phyloP scores from a whole-genome alignment of 1,139 yeast species.

The Debaryomyces sp. region DNA sequence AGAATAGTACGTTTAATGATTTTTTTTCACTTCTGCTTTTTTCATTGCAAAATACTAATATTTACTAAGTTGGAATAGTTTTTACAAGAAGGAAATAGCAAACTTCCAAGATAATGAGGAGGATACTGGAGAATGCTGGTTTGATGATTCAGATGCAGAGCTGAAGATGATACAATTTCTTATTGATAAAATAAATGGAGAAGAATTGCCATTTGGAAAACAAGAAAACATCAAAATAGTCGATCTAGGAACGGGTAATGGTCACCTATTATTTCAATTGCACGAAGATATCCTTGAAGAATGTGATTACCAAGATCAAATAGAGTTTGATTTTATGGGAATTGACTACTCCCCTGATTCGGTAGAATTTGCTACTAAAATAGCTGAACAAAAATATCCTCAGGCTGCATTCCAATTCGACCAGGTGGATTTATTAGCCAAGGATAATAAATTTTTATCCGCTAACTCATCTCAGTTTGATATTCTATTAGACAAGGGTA shows the following conservation, averaged over 20 bases:
- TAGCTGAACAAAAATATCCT: slow-evolving; percentile 47
- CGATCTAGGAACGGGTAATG: slow-evolving; percentile 96
- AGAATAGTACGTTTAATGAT: slow-evolving; percentile 59
- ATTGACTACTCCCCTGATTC: slow-evolving; percentile 86
- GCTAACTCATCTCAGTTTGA: slow-evolving; percentile 53
- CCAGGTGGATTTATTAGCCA: slow-evolving; percentile 48
- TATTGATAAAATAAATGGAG: slow-evolving; percentile 30
- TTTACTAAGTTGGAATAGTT: slow-evolving; percentile 77
- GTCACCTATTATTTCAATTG: slow-evolving; percentile 77
- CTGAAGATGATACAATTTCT: slow-evolving; percentile 73
- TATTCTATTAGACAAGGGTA: slow-evolving; percentile 87
- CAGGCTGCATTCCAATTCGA: slow-evolving; percentile 43
- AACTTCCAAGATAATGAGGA: slow-evolving; percentile 73
- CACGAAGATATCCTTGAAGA: slow-evolving; percentile 51
- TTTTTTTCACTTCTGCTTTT: neutral
- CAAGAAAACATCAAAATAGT: slow-evolving; percentile 45
- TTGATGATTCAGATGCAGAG: slow-evolving; percentile 91
- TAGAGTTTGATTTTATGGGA: slow-evolving; percentile 53
- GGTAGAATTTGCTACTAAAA: slow-evolving; percentile 66
- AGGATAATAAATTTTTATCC: slow-evolving; percentile 34
- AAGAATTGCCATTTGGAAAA: slow-evolving; percentile 30
- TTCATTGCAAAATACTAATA: slow-evolving; percentile 22
- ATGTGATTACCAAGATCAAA: slow-evolving; percentile 45
- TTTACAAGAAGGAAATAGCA: slow-evolving; percentile 69
- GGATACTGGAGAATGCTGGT: slow-evolving; percentile 97